Percentiles rank a stretch among this genome's conserved stretches.
Conservation (phyloP, 2,329 filamentous ascomycete species). For the Talaromyces pinophilus region DNA sequence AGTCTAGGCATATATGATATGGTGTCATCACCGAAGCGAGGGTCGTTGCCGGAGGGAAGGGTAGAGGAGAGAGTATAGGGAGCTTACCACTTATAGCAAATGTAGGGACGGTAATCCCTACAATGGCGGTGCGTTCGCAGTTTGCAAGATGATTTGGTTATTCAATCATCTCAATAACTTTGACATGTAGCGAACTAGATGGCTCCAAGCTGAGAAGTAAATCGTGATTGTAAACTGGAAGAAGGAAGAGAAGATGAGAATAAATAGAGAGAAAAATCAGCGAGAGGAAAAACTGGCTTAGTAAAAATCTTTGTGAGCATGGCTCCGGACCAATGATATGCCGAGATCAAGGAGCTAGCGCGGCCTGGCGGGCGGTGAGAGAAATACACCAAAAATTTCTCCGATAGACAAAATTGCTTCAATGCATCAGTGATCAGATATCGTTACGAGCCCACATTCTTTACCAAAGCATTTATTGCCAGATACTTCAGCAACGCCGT, state of each 20-base stretch:
- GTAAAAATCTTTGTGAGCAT: constrained; percentile 4
- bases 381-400: constrained; percentile 22
- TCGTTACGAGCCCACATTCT: background rate
- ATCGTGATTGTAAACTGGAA: background rate
- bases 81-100: constrained; percentile 28
- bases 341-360: background rate
- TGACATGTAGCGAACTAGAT: background rate
- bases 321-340: constrained; percentile 12
- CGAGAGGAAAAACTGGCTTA: constrained; percentile 22
- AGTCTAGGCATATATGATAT: constrained; percentile 46
- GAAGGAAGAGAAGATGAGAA: background rate
- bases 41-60: background rate
- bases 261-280: constrained; percentile 22
- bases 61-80: constrained; percentile 25
- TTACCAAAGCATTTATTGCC: background rate
- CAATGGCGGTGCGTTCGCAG: constrained; percentile 12
- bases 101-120: background rate
- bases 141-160: background rate
- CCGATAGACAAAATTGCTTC: constrained; percentile 16
- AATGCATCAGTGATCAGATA: background rate
- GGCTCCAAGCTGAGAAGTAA: background rate
- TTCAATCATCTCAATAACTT: background rate
- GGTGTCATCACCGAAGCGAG: constrained; percentile 49
- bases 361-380: constrained; percentile 21
- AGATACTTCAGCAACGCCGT: constrained; percentile 7